phyloP scores from a whole-genome alignment of 768 basidiomycete genomes.

The Phylloporus rhodoxanthus region DNA sequence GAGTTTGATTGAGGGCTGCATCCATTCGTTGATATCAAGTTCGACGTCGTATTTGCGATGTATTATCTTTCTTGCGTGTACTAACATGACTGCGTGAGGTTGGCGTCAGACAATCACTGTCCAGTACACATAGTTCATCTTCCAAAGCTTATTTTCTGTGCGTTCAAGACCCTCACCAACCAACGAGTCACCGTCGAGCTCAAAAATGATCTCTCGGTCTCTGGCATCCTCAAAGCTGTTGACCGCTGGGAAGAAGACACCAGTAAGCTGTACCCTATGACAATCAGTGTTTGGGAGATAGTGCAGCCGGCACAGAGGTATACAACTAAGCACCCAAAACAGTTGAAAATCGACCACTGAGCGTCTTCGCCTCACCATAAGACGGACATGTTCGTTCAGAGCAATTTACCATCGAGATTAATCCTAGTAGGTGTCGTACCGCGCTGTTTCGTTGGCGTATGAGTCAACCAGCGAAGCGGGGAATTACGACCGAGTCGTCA shows the following conservation, averaged over 20 bases:
- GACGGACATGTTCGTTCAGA: slow-evolving; percentile 92
- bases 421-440: slow-evolving; percentile 75
- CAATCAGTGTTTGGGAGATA: slow-evolving; percentile 77
- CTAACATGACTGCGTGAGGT: background rate
- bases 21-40: background rate
- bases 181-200: slow-evolving; percentile 95
- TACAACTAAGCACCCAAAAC: slow-evolving; percentile 3
- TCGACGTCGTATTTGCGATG: background rate
- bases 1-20: slow-evolving; percentile 26
- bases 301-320: background rate
- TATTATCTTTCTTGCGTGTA: background rate
- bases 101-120: background rate
- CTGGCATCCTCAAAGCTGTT: slow-evolving; percentile 91
- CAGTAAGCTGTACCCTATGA: slow-evolving; percentile 82
- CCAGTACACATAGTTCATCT: slow-evolving; percentile 6
- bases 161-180: slow-evolving; percentile 98
- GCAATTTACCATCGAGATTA: slow-evolving; percentile 96
- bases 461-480: slow-evolving; percentile 67
- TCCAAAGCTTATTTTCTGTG: slow-evolving; percentile 80
- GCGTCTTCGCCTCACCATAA: slow-evolving; percentile 90
- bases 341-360: slow-evolving; percentile 98
- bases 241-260: slow-evolving; percentile 99
- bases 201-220: slow-evolving; percentile 97
- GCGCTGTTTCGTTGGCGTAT: background rate
- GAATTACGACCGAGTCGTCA: slow-evolving; percentile 89